Evolutionary conservation across 164 flowering plant species (phyloP), one percentile per base, ranked within the genome.

Genomic region (Annona squamosa): DNA sequence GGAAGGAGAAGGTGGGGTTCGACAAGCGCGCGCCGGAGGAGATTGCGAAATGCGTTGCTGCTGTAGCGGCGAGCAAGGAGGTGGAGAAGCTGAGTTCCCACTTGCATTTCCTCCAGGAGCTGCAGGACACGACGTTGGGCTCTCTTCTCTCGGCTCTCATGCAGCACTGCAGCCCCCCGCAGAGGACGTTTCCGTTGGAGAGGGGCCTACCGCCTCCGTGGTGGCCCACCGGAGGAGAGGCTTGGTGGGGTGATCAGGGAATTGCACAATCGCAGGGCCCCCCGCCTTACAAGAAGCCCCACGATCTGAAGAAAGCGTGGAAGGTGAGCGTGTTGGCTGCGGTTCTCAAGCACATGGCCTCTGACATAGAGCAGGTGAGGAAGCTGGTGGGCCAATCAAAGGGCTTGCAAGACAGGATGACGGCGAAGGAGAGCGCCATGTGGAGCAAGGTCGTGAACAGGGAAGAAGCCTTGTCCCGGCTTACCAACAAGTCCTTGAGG

Each of bases 341-440:
- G 26, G 37, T 63, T 0, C 65, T 65, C 67, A 65, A 65, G 37
- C 44, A 65, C 46, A 13, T 61, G 67, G 63, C 87, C 2, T 87
- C 91, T 12, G 86, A 86, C 64, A 83, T 86, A 68, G 86, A 85
- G 5, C 87, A 85, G 81, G 83, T 88, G 65, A 81, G 86, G 65
- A 87, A 85, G 87, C 88, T 87, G 26, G 90, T 88, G 3, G 71
- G 88, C 26, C 92, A 88, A 73, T 87, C 89, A 4, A 86, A 88
- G 72, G 85, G 90, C 79, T 77, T 88, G 81, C 90, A 87, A 79
- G 88, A 86, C 71, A 87, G 86, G 62, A 87, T 86, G 92, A 88
- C 91, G 0, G 88, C 89, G n/a, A 88, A 86, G 75, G 91, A 88
- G 75, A 88, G 87, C 61, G 84, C 87, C 1, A 84, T 87, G 10